Evolutionary conservation across 2,329 filamentous ascomycete species (phyloP), one percentile per base, ranked within the genome.

Genomic region (Paecilomyces variotii): DNA sequence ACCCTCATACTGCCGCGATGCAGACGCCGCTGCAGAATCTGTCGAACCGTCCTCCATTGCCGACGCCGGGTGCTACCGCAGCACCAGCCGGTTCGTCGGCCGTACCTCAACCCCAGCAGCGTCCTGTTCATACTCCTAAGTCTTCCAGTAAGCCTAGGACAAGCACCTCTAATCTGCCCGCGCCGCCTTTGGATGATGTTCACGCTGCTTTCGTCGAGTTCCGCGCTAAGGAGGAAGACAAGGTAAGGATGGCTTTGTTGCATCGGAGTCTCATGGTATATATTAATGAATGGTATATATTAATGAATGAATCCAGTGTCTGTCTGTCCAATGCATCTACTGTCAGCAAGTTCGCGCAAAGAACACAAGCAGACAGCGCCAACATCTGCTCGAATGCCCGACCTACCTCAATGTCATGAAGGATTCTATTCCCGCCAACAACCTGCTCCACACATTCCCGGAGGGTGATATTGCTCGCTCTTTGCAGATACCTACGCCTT

Each of bases 361-460:
- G 67, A 79, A 79, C 60, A 79, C 77, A n/a, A 79, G 76, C 64
- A 73, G 77, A 61, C 77, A 79, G 64, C 76, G 77, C 35, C 77
- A 79, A 61, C 77, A 79, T 65, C 68, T 79, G 26, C 68, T 79
- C n/a, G 77, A 79, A 66, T 79, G 77, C 55, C 72, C 75, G 4
- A 79, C 77, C 56, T 80, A 80, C 60, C 74, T 79, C 24, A 79
- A 78, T 63, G 78, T 79, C 39, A 80, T 80, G 78, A 80, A 80
- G 63, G 78, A 80, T 59, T 78, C 77, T 1, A 80, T 80, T 51
- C 78, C 78, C 30, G 78, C 79, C 56, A 80, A 80, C 62, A 79
- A 79, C 60, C 70, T 80, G 53, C 74, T 80, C 32, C 78, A 80
- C 65, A 77, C 77, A 49, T 80, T 80, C 64, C 78, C 78, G 30